These are phyloP conservation scores for Calonectria ilicicola DNA, from an alignment of 2,329 filamentous ascomycete species.

Conservation along the genomic window DNA sequence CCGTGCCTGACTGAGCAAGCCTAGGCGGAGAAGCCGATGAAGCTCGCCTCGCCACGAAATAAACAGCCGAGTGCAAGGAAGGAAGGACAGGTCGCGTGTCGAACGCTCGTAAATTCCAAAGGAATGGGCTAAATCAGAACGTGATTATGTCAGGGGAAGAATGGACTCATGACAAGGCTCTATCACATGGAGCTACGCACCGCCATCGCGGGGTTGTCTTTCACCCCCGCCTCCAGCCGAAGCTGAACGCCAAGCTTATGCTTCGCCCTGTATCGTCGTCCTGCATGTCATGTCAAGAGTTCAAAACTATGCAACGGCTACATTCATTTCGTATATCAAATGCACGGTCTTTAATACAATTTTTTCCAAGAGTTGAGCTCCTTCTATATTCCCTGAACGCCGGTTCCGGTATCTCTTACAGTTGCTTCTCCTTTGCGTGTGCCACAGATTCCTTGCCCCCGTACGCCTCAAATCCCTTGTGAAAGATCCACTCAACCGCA, in stretches of 20 bases:
- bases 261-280: background rate
- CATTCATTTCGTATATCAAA: background rate
- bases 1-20: slow-evolving; percentile 41
- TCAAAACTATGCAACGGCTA: background rate
- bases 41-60: slow-evolving; percentile 14
- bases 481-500: slow-evolving; percentile 90
- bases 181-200: slow-evolving; percentile 1
- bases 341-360: slow-evolving; percentile 10
- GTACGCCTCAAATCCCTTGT: slow-evolving; percentile 80
- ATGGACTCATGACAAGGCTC: background rate
- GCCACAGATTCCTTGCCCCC: slow-evolving; percentile 73
- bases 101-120: background rate
- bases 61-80: slow-evolving; percentile 8
- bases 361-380: slow-evolving; percentile 37
- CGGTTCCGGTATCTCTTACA: slow-evolving; percentile 43
- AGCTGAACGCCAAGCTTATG: background rate
- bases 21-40: slow-evolving; percentile 32
- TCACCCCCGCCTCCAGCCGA: background rate
- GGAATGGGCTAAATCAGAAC: background rate
- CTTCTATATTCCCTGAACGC: slow-evolving; percentile 31
- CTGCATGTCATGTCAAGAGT: background rate
- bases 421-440: slow-evolving; percentile 60
- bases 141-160: background rate
- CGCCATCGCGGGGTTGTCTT: slow-evolving; percentile 13
- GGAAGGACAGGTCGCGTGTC: background rate